Conservation (phyloP, 1,284 basidiomycete species). For the Albatrellus sp. region DNA sequence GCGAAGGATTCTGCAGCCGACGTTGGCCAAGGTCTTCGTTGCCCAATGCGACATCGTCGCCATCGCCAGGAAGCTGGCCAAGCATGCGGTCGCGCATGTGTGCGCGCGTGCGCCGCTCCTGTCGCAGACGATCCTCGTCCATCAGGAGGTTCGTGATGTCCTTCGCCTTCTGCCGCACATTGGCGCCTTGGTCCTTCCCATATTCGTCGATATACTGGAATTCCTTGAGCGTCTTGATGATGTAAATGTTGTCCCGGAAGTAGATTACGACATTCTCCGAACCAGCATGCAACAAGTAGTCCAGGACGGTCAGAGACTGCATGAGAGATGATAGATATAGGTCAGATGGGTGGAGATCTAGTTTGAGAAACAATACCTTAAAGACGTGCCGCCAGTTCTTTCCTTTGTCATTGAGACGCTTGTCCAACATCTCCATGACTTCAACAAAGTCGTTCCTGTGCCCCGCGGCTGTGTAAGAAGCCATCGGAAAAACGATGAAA, state of each 20-base stretch:
- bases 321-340: background rate
- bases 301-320: conserved; percentile 90
- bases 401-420: conserved; percentile 97
- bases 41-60: conserved; percentile 28
- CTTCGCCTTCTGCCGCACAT: conserved; percentile 98
- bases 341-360: background rate
- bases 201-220: conserved; percentile 96
- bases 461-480: background rate
- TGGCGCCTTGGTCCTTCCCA: conserved; percentile 95
- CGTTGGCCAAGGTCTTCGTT: conserved; percentile 39
- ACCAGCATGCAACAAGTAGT: conserved; percentile 94
- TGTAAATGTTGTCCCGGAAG: conserved; percentile 95
- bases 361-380: conserved; percentile 46
- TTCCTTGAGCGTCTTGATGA: conserved; percentile 98
- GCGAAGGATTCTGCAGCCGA: background rate
- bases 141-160: conserved; percentile 95
- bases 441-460: conserved; percentile 92
- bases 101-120: conserved; percentile 77
- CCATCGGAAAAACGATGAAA: background rate
- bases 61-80: conserved; percentile 31
- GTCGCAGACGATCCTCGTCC: conserved; percentile 78
- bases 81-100: conserved; percentile 94
- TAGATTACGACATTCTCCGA: conserved; percentile 98
- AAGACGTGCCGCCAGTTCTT: conserved; percentile 99
- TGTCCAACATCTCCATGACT: conserved; percentile 99